These are phyloP conservation scores for Leucosporidium creatinivorum DNA, from an alignment of 768 basidiomycete species.

Conservation along the genomic window DNA sequence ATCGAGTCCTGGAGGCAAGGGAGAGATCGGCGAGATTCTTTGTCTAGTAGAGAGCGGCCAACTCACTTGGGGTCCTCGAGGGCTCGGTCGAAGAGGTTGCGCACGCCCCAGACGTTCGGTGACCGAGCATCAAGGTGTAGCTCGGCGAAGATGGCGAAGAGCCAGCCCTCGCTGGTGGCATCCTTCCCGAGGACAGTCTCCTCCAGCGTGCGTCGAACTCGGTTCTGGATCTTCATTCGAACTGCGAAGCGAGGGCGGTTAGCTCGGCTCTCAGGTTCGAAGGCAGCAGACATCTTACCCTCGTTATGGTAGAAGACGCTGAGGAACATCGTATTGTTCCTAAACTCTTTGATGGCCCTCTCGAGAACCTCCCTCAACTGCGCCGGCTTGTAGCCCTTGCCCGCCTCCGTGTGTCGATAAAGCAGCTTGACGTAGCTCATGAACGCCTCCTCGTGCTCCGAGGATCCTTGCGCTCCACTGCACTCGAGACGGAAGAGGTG, in stretches of 20 bases:
- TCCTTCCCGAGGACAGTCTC: constrained; percentile 18
- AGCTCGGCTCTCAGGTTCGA: not conserved
- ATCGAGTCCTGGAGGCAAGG: constrained; percentile 34
- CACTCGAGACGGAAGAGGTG: constrained; percentile 32
- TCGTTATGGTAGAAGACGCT: constrained; percentile 42
- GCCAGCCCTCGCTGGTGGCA: constrained; percentile 33
- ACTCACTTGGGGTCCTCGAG: constrained; percentile 35
- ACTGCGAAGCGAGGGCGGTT: constrained; percentile 6
- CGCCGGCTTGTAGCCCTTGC: constrained; percentile 35
- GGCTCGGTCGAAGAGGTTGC: constrained; percentile 41
- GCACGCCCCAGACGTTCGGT: constrained; percentile 40
- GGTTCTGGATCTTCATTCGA: constrained; percentile 40
- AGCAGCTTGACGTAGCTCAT: constrained; percentile 40
- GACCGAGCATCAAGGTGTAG: constrained; percentile 32
- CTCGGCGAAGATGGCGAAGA: constrained; percentile 38
- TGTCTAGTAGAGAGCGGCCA: not conserved
- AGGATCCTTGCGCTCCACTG: constrained; percentile 11
- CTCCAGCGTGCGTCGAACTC: constrained; percentile 41
- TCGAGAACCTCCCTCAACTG: constrained; percentile 40
- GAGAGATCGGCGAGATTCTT: not conserved
- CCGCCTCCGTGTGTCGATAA: constrained; percentile 32
- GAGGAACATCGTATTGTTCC: constrained; percentile 44
- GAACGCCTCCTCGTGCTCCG: constrained; percentile 39
- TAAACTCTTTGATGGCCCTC: constrained; percentile 39
- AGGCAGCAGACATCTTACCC: constrained; percentile 1